These are phyloP conservation scores for Melocanna baccifera DNA, from an alignment of 176 grass and related monocot species.

Conservation along the genomic window DNA sequence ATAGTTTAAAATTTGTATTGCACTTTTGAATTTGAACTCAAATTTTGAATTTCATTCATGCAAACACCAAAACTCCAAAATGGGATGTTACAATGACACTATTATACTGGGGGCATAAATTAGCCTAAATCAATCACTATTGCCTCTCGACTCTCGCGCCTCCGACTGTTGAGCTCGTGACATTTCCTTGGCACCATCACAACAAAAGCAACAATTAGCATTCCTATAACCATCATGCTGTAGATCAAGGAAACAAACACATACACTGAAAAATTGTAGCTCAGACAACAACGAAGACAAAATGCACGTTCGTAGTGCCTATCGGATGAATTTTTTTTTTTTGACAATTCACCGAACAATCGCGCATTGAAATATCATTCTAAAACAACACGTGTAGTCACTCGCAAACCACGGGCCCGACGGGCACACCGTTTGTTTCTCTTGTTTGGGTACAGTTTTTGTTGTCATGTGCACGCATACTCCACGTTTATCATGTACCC, in stretches of 20 bases:
- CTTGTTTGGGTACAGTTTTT: background rate
- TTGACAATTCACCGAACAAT: background rate
- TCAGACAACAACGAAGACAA: background rate
- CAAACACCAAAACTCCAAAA: no score
- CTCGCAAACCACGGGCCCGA: no score
- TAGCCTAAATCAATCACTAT: background rate
- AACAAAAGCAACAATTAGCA: background rate
- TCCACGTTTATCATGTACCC: background rate
- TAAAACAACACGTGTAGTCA: no score
- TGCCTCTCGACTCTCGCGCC: background rate
- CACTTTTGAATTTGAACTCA: no score
- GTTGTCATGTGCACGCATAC: slow-evolving; percentile 10
- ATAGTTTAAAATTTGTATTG: no score
- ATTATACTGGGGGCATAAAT: background rate
- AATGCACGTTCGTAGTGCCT: background rate
- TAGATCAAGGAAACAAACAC: no score
- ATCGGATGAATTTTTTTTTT: fast-evolving
- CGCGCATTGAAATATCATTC: background rate
- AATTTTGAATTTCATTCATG: no score
- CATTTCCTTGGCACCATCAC: background rate
- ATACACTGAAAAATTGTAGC: no score
- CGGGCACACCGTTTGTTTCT: no score
- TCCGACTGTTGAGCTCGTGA: background rate
- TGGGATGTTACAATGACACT: no score
- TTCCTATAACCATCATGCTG: no score